Evolutionary conservation across 768 basidiomycete species (phyloP).

Genomic region (Zangia roseola): DNA sequence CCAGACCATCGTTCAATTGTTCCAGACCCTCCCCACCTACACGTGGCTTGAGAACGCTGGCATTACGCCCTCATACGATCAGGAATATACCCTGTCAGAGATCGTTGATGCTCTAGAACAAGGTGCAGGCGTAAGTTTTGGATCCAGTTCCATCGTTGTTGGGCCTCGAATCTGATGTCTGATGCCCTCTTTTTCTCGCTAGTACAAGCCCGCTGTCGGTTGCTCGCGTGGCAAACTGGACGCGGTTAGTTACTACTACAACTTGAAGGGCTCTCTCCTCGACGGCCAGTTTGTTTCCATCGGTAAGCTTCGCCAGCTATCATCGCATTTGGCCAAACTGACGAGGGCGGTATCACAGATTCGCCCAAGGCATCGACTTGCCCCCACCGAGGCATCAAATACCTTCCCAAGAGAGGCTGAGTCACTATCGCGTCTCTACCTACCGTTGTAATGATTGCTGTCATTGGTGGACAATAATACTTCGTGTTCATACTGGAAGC

Average conservation of each 20-base stretch:
- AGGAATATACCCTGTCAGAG: constrained; percentile 55
- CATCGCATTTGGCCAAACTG: neutral
- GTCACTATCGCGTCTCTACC: neutral
- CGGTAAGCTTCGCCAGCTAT: constrained; percentile 37
- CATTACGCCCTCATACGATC: constrained; percentile 60
- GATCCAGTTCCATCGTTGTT: fast-evolving
- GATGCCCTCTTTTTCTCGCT: neutral
- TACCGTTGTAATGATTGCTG: too few relatives aligned
- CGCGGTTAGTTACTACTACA: constrained; percentile 59
- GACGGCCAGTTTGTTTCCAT: constrained; percentile 65
- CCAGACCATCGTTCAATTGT: constrained; percentile 53
- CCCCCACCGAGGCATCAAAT: constrained; percentile 54
- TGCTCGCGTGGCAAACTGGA: constrained; percentile 42
- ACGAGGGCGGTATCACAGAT: constrained; percentile 36
- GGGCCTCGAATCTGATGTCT: neutral
- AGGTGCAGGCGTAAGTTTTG: constrained; percentile 43
- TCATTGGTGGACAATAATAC: too few relatives aligned
- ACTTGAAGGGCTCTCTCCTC: constrained; percentile 60
- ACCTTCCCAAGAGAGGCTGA: constrained; percentile 47
- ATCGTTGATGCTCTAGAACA: constrained; percentile 54
- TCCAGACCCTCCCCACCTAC: constrained; percentile 72
- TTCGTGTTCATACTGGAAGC: too few relatives aligned
- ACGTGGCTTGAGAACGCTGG: constrained; percentile 68
- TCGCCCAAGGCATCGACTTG: constrained; percentile 55
- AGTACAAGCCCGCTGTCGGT: constrained; percentile 51